Conservation (phyloP, 2,329 filamentous ascomycete species). For the Albifimbria verrucaria region DNA sequence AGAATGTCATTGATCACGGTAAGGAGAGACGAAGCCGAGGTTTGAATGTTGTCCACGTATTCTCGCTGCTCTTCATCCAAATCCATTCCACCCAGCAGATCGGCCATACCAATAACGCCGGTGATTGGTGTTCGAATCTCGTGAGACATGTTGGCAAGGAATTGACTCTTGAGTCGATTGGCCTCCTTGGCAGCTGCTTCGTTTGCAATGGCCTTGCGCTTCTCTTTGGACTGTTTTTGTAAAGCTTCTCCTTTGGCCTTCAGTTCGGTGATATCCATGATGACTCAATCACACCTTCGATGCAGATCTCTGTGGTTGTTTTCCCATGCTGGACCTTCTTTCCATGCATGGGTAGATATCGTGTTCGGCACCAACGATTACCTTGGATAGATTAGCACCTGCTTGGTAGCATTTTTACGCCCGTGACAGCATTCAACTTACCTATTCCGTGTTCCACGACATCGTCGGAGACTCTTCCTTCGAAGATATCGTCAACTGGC, state of each 20-base stretch:
- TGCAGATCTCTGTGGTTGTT: slow-evolving; percentile 40
- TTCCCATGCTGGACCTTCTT: slow-evolving; percentile 52
- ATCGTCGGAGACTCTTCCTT: slow-evolving; percentile 57
- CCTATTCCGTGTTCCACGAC: slow-evolving; percentile 61
- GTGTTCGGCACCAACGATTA: slow-evolving; percentile 67
- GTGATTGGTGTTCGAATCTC: slow-evolving; percentile 77
- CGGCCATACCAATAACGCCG: slow-evolving; percentile 77
- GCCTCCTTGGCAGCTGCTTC: slow-evolving; percentile 78
- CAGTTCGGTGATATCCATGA: slow-evolving; percentile 74
- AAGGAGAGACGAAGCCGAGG: slow-evolving; percentile 75
- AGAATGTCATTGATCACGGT: slow-evolving; percentile 91
- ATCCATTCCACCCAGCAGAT: slow-evolving; percentile 66
- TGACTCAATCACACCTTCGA: slow-evolving; percentile 74
- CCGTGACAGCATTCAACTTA: slow-evolving; percentile 18
- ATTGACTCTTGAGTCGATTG: slow-evolving; percentile 75
- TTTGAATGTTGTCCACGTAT: slow-evolving; percentile 73
- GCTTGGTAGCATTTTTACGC: not conserved
- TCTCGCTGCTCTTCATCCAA: slow-evolving; percentile 70
- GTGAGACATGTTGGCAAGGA: slow-evolving; percentile 79
- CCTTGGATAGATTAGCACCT: slow-evolving; percentile 29
- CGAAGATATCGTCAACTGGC: slow-evolving; percentile 62
- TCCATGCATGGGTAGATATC: slow-evolving; percentile 63
- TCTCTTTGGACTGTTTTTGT: slow-evolving; percentile 63
- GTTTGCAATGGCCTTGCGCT: slow-evolving; percentile 67
- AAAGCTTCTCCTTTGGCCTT: slow-evolving; percentile 62